These are phyloP conservation scores for Microsporum ferrugineum DNA, from an alignment of 2,329 filamentous ascomycete species.

Conservation along the genomic window DNA sequence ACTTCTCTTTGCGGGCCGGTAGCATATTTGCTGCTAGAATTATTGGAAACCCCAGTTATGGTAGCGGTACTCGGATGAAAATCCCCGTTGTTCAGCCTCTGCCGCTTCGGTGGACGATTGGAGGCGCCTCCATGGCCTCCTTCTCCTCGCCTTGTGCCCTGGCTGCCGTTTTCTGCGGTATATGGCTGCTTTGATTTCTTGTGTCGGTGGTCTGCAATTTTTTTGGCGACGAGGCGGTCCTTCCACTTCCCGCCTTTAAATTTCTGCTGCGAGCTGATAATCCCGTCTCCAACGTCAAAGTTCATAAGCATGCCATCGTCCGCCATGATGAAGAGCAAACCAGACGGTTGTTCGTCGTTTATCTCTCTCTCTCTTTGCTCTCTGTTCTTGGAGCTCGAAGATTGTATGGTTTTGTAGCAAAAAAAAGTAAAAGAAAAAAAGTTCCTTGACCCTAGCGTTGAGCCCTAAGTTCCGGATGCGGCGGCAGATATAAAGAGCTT, in stretches of 20 bases:
- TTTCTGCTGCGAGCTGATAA: constrained; percentile 48
- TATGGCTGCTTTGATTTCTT: constrained; percentile 26
- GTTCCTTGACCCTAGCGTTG: not conserved
- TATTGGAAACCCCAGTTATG: constrained; percentile 6
- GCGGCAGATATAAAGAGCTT: not conserved
- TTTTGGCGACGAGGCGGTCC: constrained; percentile 71
- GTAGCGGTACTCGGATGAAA: constrained; percentile 22
- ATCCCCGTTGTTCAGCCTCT: constrained; percentile 29
- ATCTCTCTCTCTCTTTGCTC: not conserved
- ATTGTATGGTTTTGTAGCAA: not conserved
- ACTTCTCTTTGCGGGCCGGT: constrained; percentile 43
- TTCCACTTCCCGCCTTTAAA: constrained; percentile 92
- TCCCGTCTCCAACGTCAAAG: constrained; percentile 63
- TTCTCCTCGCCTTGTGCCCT: constrained; percentile 24
- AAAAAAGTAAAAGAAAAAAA: not conserved
- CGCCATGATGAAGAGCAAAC: constrained; percentile 49
- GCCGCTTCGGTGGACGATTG: constrained; percentile 31
- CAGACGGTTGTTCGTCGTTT: not conserved
- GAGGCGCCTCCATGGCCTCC: constrained; percentile 13
- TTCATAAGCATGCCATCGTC: constrained; percentile 94
- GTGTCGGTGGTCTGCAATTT: constrained; percentile 46
- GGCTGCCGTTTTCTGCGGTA: not conserved
- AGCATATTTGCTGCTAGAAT: constrained; percentile 8
- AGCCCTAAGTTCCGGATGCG: not conserved
- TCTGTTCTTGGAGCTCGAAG: not conserved